These are phyloP conservation scores for Usnea hakonensis DNA, from an alignment of 495 filamentous ascomycete species.

Conservation along the genomic window DNA sequence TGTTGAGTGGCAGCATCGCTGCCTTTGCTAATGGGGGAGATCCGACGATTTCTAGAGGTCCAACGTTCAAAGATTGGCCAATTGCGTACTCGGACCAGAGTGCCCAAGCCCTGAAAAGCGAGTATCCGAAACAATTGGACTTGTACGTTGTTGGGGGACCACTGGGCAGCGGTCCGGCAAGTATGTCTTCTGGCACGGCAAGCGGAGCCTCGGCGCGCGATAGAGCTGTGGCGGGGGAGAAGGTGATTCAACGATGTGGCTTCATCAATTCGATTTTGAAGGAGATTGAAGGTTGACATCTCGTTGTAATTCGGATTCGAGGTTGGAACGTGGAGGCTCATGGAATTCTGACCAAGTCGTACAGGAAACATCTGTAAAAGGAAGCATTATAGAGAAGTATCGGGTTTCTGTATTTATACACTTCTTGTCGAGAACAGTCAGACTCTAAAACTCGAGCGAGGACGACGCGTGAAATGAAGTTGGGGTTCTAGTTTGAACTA, in stretches of 20 bases:
- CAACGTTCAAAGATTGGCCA: slow-evolving; percentile 9
- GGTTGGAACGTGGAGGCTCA: no score
- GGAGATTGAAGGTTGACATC: background rate
- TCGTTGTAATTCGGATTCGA: no score
- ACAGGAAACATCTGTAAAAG: no score
- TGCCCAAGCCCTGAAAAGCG: background rate
- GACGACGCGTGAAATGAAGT: no score
- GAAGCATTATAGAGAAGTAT: no score
- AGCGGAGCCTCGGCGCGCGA: background rate
- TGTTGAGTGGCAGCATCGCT: slow-evolving; percentile 3
- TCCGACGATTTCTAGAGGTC: slow-evolving; percentile 1
- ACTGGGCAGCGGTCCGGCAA: background rate
- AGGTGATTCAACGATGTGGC: slow-evolving; percentile 1
- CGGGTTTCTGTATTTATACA: no score
- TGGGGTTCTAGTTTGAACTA: no score
- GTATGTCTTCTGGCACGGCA: background rate
- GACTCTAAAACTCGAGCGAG: no score
- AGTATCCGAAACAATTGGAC: background rate
- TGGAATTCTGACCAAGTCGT: no score
- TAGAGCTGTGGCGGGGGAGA: slow-evolving; percentile 5
- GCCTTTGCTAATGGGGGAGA: slow-evolving; percentile 9
- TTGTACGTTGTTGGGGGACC: slow-evolving; percentile 2
- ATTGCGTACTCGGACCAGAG: slow-evolving; percentile 2
- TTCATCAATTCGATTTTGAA: slow-evolving; percentile 13
- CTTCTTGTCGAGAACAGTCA: no score